Base-by-base conservation (phyloP, 768 basidiomycete species). In the Mycena indigotica region DNA sequence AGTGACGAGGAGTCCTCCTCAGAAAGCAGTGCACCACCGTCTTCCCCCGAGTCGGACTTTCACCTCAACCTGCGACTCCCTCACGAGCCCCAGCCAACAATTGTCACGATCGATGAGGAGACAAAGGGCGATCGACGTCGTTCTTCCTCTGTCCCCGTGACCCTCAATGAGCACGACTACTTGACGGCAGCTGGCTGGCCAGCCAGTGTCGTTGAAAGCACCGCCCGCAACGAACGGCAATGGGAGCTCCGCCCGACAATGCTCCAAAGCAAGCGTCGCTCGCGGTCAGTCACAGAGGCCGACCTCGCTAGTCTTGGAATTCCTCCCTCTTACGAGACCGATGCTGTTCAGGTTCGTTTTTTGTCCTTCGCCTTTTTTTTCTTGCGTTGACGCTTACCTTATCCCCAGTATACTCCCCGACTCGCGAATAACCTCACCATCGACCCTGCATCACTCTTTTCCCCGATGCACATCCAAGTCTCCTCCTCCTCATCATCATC, bases 131-230 rank as follows among this genome's bases (percentile, higher is more conserved):
- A 52, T 29, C 62, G 62, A 5, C 52, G 62, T 3, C 62, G 62
- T 29, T 63, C 62, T 13, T 56, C 62, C 23, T 63, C 62, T 6
- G 58, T 63, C 15, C 62, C 62, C 2, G 58, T 63, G 1, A 63
- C 58, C 1, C 39, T 13, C 1, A 58, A 52, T 15, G 62, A 63
- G 28, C 62, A 59, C 26, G 45, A 44, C 29, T 56, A 38, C 52
- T 48, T 49, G 19, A 41, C 52, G 12, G 25, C 25, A 1, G 16
- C 53, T 12, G 21, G 46, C 24, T 48, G 24, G 46, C 13, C 24
- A 13, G 46, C 29, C 54, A 38, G 49, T 21, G 19, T 6, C 5
- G 30, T 15, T 46, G 50, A 19, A 19, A 44, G 15, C 12, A 23
- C 21, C 8, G 15, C 41, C 13, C 15, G 8, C 41, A 44, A 23